phyloP scores from a whole-genome alignment of 768 basidiomycete species.

The Mycena galopus region DNA sequence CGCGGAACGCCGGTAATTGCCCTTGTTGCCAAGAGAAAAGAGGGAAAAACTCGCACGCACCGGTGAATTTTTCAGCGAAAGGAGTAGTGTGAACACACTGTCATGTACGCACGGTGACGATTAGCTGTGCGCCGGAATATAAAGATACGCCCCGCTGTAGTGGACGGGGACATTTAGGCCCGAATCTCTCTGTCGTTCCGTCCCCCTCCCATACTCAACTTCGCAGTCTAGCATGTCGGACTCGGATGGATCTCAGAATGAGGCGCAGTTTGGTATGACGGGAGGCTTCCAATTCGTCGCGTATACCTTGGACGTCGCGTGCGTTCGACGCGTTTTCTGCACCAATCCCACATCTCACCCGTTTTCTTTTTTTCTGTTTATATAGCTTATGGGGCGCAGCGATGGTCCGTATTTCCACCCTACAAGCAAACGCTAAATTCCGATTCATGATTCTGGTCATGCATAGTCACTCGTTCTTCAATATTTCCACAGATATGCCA shows the following conservation, averaged over 20 bases:
- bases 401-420: not conserved
- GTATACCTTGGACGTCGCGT: not conserved
- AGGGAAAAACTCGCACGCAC: not conserved
- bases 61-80: not conserved
- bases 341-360: not conserved
- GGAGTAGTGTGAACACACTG: not conserved
- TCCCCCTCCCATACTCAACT: not conserved
- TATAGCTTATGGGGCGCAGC: constrained; percentile 2
- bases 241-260: not conserved
- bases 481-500: constrained; percentile 3
- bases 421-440: not conserved
- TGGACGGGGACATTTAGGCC: not conserved
- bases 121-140: not conserved
- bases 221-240: not conserved
- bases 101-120: not conserved
- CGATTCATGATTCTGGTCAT: not conserved
- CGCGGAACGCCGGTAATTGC: too few species aligned
- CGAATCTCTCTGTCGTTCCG: not conserved
- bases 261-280: not conserved
- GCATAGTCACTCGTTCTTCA: not conserved
- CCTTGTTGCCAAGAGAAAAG: too few species aligned
- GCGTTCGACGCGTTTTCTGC: not conserved
- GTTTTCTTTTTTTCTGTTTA: not conserved
- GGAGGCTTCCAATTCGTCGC: not conserved
- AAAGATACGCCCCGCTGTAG: not conserved